phyloP scores from a whole-genome alignment of 2,329 filamentous ascomycete genomes.

The Zymoseptoria brevis region DNA sequence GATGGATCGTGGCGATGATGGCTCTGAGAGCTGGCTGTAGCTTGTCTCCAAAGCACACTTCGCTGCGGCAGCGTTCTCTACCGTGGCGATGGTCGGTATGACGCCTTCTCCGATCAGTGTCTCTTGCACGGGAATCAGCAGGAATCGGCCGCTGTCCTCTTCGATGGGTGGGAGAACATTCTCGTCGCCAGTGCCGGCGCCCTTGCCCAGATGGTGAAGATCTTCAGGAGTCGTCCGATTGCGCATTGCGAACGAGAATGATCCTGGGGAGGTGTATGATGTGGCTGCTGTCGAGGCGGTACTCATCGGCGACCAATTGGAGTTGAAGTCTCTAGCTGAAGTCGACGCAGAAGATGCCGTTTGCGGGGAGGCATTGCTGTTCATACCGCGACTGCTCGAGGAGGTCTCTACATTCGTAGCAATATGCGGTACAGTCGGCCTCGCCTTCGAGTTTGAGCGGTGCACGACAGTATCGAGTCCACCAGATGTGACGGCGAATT shows the following conservation, averaged over 20 bases:
- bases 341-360: conserved; percentile 12
- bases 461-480: conserved; percentile 22
- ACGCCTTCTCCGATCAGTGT: conserved; percentile 11
- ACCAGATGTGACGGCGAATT: conserved; percentile 13
- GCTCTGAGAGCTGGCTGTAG: conserved; percentile 59
- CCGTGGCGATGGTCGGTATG: conserved; percentile 48
- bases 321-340: conserved; percentile 7
- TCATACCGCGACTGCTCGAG: conserved; percentile 2
- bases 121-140: conserved; percentile 28
- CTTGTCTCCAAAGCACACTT: conserved; percentile 83
- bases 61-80: conserved; percentile 69
- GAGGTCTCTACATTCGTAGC: conserved; percentile 15
- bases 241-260: conserved; percentile 17
- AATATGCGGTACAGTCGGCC: conserved; percentile 21
- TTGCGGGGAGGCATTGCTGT: conserved; percentile 10
- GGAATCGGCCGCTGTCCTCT: conserved; percentile 22
- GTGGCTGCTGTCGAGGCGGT: conserved; percentile 29
- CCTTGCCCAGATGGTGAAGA: conserved; percentile 17
- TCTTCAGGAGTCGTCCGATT: conserved; percentile 24
- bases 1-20: conserved; percentile 50
- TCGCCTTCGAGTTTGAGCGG: conserved; percentile 15
- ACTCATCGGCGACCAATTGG: conserved; percentile 24
- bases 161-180: conserved; percentile 26
- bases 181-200: conserved; percentile 18
- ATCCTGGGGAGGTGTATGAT: conserved; percentile 23